Evolutionary conservation across 78 protist species (phyloP), one percentile per base, ranked within the genome.

Genomic region (Mantamonas sphyraenae): DNA sequence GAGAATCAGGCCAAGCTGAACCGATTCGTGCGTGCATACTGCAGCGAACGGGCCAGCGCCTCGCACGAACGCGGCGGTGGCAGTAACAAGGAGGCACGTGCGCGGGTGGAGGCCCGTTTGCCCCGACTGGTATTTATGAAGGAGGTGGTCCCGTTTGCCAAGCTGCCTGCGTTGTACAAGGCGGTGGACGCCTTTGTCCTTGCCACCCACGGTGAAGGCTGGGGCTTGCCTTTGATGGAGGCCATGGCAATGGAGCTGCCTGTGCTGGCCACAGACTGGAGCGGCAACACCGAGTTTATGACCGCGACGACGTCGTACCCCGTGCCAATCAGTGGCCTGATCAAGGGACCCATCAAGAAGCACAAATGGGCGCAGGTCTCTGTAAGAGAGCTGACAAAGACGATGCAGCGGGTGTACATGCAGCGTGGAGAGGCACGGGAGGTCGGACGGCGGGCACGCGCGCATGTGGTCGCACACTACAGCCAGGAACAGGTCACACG

Each of bases 191-290:
- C 69, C 26, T 59, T 77, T 40, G 77, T 70, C 30, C 82, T 70
- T 9, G 58, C 78, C 2, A 51, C 84, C 3, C 71, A 28, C 17
- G 72, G 73, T 12, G 74, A 73, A 60, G 80, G 85, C 19, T 80
- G 80, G 80, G 85, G 85, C 16, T 73, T 73, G 51, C 85, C 85
- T 20, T 2, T 73, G 9, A 38, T 73, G 35, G 77, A 73, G 53
- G 77, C 69, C 16, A 4, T 73, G 68, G 9, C 77, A 2, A 68
- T 73, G 84, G 73, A 10, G 51, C 77, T 83, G 16, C 81, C 89
- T 26, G 70, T 51, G n/a, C 73, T 83, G 47, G 89, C 80, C 22
- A 83, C 89, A 31, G 73, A 72, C 82, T 73, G 68, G 78, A 9
- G 53, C 33, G 89, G 89, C 35, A 75, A 70, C 26, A 50, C 70